Percentiles rank a stretch among this genome's conserved stretches.
phyloP scores from a whole-genome alignment of 2,329 filamentous ascomycete species.

The Phialophora chinensis region DNA sequence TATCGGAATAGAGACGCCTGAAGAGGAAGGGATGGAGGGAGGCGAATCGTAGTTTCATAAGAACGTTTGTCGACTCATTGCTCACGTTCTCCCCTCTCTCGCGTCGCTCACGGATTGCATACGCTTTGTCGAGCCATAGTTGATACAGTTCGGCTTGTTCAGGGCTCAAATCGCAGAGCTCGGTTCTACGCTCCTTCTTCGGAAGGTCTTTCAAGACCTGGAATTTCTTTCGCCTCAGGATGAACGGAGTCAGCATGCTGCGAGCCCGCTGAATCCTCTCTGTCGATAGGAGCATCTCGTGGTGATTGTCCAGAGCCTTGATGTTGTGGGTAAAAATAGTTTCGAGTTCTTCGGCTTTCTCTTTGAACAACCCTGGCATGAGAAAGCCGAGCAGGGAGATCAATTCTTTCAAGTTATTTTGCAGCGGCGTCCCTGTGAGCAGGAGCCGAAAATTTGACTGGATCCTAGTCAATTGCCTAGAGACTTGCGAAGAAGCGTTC shows the following conservation, averaged over 20 bases:
- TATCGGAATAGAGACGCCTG: conserved; percentile 77
- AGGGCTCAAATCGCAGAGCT: conserved; percentile 79
- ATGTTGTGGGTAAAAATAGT: conserved; percentile 92
- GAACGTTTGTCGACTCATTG: conserved; percentile 66
- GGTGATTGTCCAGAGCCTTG: conserved; percentile 72
- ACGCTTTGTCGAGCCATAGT: conserved; percentile 67
- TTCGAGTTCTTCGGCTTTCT: conserved; percentile 77
- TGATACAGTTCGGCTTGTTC: conserved; percentile 77
- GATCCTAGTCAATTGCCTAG: conserved; percentile 78
- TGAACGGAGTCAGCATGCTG: conserved; percentile 93
- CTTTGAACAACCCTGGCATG: conserved; percentile 80
- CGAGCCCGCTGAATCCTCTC: conserved; percentile 86
- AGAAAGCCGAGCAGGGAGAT: conserved; percentile 92
- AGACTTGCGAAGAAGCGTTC: conserved; percentile 81
- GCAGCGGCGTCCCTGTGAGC: conserved; percentile 87
- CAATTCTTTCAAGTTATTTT: conserved; percentile 95
- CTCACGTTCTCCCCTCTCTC: conserved; percentile 60
- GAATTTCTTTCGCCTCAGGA: conserved; percentile 89
- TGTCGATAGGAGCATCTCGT: conserved; percentile 82
- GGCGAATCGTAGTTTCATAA: conserved; percentile 91
- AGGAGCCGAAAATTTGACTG: conserved; percentile 82
- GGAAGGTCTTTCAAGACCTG: conserved; percentile 86
- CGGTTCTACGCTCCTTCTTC: conserved; percentile 75
- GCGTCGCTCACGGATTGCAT: conserved; percentile 65
- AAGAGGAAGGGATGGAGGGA: conserved; percentile 91